Percentiles rank a stretch among this genome's conserved stretches.
These are phyloP conservation scores for Ceratocystiopsis brevicomis DNA, from an alignment of 2,329 filamentous ascomycete genomes.

Conservation along the genomic window DNA sequence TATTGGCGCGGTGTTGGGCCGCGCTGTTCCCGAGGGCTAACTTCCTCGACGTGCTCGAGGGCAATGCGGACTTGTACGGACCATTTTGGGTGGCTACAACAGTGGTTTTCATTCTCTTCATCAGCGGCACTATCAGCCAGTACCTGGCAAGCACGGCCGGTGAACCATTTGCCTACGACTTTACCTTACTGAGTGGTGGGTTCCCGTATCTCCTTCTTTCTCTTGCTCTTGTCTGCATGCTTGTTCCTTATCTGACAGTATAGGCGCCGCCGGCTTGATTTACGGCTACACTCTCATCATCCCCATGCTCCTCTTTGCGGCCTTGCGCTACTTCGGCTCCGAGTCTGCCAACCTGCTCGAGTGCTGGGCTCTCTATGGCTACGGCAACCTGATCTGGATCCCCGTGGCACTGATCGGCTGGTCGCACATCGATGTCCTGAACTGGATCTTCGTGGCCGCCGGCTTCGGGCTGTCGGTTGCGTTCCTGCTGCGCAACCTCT, in stretches of 20 bases:
- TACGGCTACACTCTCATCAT: conserved; percentile 90
- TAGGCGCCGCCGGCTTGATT: conserved; percentile 70
- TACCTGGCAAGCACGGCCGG: conserved; percentile 55
- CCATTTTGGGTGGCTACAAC: conserved; percentile 98
- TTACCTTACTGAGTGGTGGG: conserved; percentile 65
- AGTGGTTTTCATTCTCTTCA: conserved; percentile 83
- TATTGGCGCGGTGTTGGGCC: conserved; percentile 69
- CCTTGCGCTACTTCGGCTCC: conserved; percentile 86
- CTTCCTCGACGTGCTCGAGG: conserved; percentile 92
- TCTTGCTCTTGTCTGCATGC: neutral
- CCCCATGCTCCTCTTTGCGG: conserved; percentile 68
- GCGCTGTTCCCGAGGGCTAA: conserved; percentile 82
- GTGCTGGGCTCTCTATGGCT: conserved; percentile 90
- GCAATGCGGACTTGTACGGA: conserved; percentile 90
- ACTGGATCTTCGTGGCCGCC: conserved; percentile 82
- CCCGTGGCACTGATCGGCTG: conserved; percentile 82
- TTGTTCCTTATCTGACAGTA: neutral
- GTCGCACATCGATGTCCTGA: conserved; percentile 69
- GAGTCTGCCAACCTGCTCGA: conserved; percentile 86
- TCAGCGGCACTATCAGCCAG: conserved; percentile 87
- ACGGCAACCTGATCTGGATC: conserved; percentile 94
- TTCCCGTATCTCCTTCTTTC: conserved; percentile 4
- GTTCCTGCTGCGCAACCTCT: conserved; percentile 72
- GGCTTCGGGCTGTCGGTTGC: conserved; percentile 68
- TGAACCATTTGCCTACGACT: conserved; percentile 76